Evolutionary conservation across 768 basidiomycete genomes (phyloP).

Genomic region (Kondoa subrosea): DNA sequence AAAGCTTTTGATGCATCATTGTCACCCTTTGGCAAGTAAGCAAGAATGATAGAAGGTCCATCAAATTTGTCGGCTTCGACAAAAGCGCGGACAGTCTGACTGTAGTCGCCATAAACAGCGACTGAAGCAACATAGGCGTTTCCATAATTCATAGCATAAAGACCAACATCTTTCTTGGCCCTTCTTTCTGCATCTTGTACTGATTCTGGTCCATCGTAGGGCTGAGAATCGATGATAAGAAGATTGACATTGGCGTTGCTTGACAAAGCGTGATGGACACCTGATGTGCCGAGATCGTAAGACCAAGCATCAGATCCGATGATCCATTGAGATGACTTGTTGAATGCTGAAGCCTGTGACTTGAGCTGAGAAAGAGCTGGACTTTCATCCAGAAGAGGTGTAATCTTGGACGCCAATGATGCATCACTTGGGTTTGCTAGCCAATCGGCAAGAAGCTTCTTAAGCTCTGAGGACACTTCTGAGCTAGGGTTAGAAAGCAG

Average conservation of each 20-base stretch:
- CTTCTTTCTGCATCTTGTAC: conserved; percentile 54
- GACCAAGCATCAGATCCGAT: conserved; percentile 97
- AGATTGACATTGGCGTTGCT: conserved; percentile 85
- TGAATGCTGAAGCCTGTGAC: not conserved
- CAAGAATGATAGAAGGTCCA: conserved; percentile 81
- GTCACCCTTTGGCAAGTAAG: conserved; percentile 72
- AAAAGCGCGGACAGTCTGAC: conserved; percentile 78
- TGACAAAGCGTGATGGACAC: conserved; percentile 82
- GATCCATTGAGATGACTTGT: conserved; percentile 70
- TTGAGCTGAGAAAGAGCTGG: not conserved
- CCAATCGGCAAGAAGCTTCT: conserved; percentile 52
- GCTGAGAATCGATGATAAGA: conserved; percentile 79
- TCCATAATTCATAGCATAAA: conserved; percentile 97
- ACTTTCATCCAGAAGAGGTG: not conserved
- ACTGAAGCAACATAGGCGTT: conserved; percentile 90
- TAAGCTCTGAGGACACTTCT: conserved; percentile 23
- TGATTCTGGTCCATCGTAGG: conserved; percentile 45
- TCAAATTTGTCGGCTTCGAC: conserved; percentile 76
- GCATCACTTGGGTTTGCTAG: conserved; percentile 55
- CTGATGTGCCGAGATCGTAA: conserved; percentile 86
- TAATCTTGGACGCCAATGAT: not conserved
- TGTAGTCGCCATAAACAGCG: conserved; percentile 88
- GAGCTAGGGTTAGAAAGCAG: conserved; percentile 41
- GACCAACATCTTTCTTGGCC: conserved; percentile 84
- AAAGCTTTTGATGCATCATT: conserved; percentile 61